Conservation (phyloP, 257 asterid genomes). For the Capsicum chinense region DNA sequence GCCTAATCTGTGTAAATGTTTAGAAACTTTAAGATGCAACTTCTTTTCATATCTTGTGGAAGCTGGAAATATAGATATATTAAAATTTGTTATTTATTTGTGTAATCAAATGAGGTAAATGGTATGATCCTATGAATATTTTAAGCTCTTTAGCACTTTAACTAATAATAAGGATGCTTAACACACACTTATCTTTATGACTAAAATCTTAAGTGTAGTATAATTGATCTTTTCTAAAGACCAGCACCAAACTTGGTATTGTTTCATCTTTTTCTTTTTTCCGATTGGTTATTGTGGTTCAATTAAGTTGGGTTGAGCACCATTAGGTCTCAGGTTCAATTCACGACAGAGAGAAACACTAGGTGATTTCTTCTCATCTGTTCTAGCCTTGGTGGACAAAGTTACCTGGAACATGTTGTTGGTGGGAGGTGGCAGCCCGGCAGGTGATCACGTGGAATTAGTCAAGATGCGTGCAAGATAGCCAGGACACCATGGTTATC, state of each 20-base stretch:
- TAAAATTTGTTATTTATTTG: not conserved
- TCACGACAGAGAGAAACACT: too few species aligned
- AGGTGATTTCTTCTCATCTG: too few species aligned
- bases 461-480: too few species aligned
- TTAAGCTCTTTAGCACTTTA: not conserved
- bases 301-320: too few species aligned
- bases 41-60: not conserved
- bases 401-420: too few species aligned
- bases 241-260: not conserved
- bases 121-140: not conserved
- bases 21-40: not conserved
- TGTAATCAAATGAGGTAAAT: not conserved
- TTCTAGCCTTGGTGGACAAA: too few species aligned
- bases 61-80: not conserved
- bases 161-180: constrained; percentile 9
- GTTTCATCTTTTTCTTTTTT: not conserved
- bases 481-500: too few species aligned
- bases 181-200: not conserved
- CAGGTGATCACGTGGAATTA: too few species aligned
- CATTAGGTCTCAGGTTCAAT: too few species aligned
- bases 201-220: not conserved
- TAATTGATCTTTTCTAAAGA: not conserved
- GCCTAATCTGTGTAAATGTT: not conserved
- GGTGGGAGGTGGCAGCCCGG: too few species aligned
- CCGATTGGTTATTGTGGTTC: too few species aligned